Percentiles rank a stretch among this genome's conserved stretches.
Evolutionary conservation across 2,329 filamentous ascomycete genomes (phyloP).

Genomic region (Capronia coronata): DNA sequence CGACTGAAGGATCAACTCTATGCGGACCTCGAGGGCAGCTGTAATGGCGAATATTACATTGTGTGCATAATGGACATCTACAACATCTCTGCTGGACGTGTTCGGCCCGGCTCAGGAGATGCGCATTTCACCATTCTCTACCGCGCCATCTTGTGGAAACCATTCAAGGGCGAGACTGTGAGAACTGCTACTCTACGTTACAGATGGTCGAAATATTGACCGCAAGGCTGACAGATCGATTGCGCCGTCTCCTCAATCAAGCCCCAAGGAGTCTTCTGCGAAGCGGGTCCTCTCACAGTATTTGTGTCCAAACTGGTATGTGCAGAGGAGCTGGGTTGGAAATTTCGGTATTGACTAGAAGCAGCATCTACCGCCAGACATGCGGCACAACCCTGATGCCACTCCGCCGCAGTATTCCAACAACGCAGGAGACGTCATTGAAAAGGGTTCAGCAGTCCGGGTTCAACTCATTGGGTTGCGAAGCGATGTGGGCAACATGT

Average conservation of each 20-base stretch:
- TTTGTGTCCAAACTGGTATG: slow-evolving; percentile 45
- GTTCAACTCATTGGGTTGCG: slow-evolving; percentile 91
- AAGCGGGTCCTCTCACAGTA: slow-evolving; percentile 44
- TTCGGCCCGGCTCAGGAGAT: slow-evolving; percentile 82
- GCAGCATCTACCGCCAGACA: slow-evolving; percentile 68
- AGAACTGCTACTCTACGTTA: background rate
- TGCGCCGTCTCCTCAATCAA: slow-evolving; percentile 89
- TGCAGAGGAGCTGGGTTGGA: slow-evolving; percentile 10
- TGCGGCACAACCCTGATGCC: slow-evolving; percentile 91
- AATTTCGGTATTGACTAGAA: slow-evolving; percentile 10
- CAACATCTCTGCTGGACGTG: slow-evolving; percentile 86
- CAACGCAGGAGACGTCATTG: slow-evolving; percentile 81
- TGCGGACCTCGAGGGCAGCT: slow-evolving; percentile 89
- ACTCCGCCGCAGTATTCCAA: slow-evolving; percentile 97
- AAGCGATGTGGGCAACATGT: slow-evolving; percentile 90
- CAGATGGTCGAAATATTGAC: slow-evolving; percentile 4
- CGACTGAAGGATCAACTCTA: slow-evolving; percentile 84
- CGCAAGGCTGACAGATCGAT: slow-evolving; percentile 63
- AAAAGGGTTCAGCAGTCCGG: slow-evolving; percentile 86
- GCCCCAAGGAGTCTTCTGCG: slow-evolving; percentile 69
- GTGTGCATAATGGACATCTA: slow-evolving; percentile 97
- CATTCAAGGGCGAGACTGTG: slow-evolving; percentile 96
- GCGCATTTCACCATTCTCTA: slow-evolving; percentile 95
- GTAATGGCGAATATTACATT: slow-evolving; percentile 93
- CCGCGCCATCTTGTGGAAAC: slow-evolving; percentile 92